Base-by-base conservation (phyloP, 306 rosid species). In the Acacia crassicarpa region DNA sequence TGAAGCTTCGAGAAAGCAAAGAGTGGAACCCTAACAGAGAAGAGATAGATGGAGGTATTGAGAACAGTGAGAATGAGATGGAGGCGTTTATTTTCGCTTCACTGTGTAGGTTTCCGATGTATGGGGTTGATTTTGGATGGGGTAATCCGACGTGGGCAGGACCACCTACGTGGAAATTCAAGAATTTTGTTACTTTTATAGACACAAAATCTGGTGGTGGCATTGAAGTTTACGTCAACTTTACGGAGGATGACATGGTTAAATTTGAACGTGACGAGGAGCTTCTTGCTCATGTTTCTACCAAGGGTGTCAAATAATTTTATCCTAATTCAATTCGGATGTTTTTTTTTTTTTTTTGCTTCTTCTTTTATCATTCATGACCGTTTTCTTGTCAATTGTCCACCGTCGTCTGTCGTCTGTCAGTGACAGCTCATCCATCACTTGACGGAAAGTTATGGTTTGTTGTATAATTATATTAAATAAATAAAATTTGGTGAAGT, bases 121-220 rank as follows among this genome's bases (percentile, higher is more conserved):
- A 83, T 3, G 85, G 84, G 0, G 76, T 65, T 23, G 83, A 81
- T 48, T 86, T 86, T 65, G 89, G 92, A 12, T 87, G 86, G 87
- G 91, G 91, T 1, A 70, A 59, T 46, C 89, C 87, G 0, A 32
- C 76, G 0, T 83, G 78, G 89, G 88, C 75, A 4, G 84, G 80
- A 0, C 63, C 79, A 4, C 86, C 88, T 1, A 67, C 82, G 1
- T 72, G 78, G 62, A 77, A 63, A 41, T 81, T 81, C 49, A 83
- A 83, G 74, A 87, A 87, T 23, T 22, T 72, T 1, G 84, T 86
- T 8, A 32, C 49, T 8, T 84, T 90, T 56, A 54, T 46, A 4
- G 91, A 85, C 23, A 67, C 89, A 3, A 72, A 33, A 23, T 66
- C 59, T 8, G 84, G 73, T 10, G 86, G 63, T 13, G 87, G 87